These are phyloP conservation scores for Chaetomiaceae sp. DNA, from an alignment of 2,329 filamentous ascomycete species.

Conservation along the genomic window DNA sequence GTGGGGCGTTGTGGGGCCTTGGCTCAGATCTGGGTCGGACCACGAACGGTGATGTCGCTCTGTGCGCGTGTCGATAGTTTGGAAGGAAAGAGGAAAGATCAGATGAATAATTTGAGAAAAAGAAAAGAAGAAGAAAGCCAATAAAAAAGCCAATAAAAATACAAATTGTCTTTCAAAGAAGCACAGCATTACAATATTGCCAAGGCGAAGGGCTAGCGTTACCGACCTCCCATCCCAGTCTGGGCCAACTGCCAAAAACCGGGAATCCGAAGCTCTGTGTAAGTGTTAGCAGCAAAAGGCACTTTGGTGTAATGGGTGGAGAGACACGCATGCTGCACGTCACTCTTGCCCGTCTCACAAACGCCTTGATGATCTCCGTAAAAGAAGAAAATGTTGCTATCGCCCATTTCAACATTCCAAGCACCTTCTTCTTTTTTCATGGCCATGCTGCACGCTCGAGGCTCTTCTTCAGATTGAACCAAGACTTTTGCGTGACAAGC, in stretches of 20 bases:
- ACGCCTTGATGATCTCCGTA: background rate
- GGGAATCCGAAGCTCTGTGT: too few species aligned
- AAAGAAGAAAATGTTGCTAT: background rate
- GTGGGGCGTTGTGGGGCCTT: background rate
- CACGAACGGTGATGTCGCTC: too few species aligned
- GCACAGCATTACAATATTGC: too few species aligned
- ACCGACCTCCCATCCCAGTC: too few species aligned
- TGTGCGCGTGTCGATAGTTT: too few species aligned
- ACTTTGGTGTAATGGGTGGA: constrained; percentile 1
- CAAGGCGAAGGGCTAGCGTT: too few species aligned
- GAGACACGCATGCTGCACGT: background rate
- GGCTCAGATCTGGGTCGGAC: background rate
- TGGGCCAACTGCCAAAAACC: too few species aligned
- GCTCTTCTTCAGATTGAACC: background rate
- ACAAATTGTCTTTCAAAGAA: too few species aligned
- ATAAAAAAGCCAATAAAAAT: background rate
- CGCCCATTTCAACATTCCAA: background rate
- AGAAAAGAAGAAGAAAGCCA: background rate
- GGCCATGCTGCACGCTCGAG: background rate
- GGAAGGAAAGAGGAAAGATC: too few species aligned
- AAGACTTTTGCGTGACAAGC: background rate
- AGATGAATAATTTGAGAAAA: too few species aligned
- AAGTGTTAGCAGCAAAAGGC: constrained; percentile 10
- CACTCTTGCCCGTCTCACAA: background rate
- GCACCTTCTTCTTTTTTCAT: background rate